Percentiles rank a stretch among this genome's conserved stretches.
Evolutionary conservation across 2,329 filamentous ascomycete species (phyloP).

Genomic region (Colletotrichum camelliae): DNA sequence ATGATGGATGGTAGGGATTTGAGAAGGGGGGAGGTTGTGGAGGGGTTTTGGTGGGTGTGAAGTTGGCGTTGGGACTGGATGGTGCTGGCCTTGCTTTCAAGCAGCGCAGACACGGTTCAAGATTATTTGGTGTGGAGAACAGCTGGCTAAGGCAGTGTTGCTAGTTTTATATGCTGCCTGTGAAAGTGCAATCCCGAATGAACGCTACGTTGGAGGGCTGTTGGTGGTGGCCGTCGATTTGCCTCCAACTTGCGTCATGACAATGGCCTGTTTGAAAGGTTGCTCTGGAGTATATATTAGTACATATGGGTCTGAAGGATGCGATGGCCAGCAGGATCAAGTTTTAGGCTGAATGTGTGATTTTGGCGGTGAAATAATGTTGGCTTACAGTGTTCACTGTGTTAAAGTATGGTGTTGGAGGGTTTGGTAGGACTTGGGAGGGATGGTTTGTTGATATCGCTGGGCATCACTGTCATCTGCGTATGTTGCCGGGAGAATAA

Average conservation of each 20-base stretch:
- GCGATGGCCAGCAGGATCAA: no score
- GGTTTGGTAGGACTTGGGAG: no score
- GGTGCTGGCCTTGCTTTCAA: neutral
- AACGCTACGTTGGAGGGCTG: neutral
- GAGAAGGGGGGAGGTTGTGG: neutral
- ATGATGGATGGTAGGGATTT: neutral
- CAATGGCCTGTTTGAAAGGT: no score
- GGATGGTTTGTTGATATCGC: no score
- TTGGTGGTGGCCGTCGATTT: neutral
- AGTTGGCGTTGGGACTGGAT: neutral
- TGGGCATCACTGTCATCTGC: no score
- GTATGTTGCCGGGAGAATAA: neutral
- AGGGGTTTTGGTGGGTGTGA: neutral
- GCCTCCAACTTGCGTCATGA: neutral
- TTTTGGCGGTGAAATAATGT: neutral
- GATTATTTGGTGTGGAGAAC: neutral
- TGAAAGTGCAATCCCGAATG: neutral
- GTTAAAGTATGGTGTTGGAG: no score
- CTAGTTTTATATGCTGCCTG: neutral
- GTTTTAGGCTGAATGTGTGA: no score
- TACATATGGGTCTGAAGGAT: no score
- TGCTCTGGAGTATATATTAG: no score
- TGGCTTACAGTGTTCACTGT: neutral
- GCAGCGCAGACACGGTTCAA: neutral
- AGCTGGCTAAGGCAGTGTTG: neutral